These are phyloP conservation scores for Metschnikowia gruessii DNA, from an alignment of 805 yeast species.

Conservation along the genomic window DNA sequence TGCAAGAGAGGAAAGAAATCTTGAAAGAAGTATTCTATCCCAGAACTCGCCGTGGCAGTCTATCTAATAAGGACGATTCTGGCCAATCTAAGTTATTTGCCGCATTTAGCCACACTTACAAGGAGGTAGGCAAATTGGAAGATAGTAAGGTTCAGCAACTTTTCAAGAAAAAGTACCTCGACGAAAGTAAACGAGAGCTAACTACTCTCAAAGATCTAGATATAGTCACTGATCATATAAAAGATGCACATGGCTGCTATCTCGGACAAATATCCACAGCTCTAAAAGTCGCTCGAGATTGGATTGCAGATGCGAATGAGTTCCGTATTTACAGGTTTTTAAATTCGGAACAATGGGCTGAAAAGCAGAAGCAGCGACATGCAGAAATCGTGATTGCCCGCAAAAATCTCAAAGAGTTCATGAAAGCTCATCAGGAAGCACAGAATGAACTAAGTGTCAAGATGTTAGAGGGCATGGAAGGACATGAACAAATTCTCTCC, in stretches of 20 bases:
- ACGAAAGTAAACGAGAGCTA: slow-evolving; percentile 15
- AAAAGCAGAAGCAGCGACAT: slow-evolving; percentile 19
- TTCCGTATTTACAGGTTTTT: slow-evolving; percentile 23
- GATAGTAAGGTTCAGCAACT: slow-evolving; percentile 20
- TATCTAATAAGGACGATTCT: slow-evolving; percentile 3
- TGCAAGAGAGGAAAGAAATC: slow-evolving; percentile 28
- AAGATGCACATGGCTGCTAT: slow-evolving; percentile 18
- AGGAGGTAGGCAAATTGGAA: slow-evolving; percentile 31
- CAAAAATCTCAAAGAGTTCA: slow-evolving; percentile 8
- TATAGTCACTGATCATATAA: slow-evolving; percentile 22
- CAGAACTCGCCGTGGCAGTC: slow-evolving; percentile 12
- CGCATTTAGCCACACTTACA: slow-evolving; percentile 28
- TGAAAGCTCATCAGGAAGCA: slow-evolving; percentile 8
- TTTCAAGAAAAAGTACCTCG: slow-evolving; percentile 18
- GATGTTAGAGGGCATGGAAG: slow-evolving; percentile 6
- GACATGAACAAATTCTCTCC: slow-evolving; percentile 27
- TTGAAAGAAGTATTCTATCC: slow-evolving; percentile 17
- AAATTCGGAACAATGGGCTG: slow-evolving; percentile 9
- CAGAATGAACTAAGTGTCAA: slow-evolving; percentile 7
- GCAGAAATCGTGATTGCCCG: slow-evolving; percentile 15
- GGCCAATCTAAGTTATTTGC: slow-evolving; percentile 27
- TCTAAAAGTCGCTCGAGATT: slow-evolving; percentile 19
- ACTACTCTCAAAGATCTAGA: slow-evolving; percentile 27
- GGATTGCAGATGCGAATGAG: slow-evolving; percentile 31
- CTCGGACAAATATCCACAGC: slow-evolving; percentile 20